A percentile compares a stretch with the other conserved stretches of the same genome.
Evolutionary conservation across 208 protist species (phyloP).

Genomic region (Trypanosoma scelopori): DNA sequence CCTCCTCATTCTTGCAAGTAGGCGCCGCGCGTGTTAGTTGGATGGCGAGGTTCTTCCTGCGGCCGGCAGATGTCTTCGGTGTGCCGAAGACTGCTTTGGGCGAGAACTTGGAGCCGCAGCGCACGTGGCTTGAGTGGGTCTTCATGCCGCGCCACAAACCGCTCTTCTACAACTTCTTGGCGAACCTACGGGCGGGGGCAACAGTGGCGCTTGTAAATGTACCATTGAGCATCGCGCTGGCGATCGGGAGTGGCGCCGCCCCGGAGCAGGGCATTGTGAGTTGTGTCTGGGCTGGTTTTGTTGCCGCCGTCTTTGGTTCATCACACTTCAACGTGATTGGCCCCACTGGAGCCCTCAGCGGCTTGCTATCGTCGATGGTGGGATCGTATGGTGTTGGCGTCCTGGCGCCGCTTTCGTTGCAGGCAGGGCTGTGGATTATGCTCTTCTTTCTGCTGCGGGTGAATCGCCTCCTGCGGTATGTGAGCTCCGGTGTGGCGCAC

Average conservation of each 20-base stretch:
- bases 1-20: conserved; percentile 1
- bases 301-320: conserved; percentile 21
- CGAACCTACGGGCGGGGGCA: conserved; percentile 21
- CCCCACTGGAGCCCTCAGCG: conserved; percentile 32
- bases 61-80: conserved; percentile 35
- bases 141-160: conserved; percentile 35
- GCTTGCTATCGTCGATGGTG: conserved; percentile 31
- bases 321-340: conserved; percentile 42
- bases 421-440: conserved; percentile 31
- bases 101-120: conserved; percentile 28
- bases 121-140: conserved; percentile 33
- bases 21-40: not conserved
- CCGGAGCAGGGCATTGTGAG: conserved; percentile 34
- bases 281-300: conserved; percentile 31
- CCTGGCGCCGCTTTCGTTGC: conserved; percentile 25
- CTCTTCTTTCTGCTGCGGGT: conserved; percentile 30
- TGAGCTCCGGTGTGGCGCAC: conserved; percentile 36
- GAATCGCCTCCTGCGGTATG: conserved; percentile 29
- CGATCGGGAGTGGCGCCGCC: conserved; percentile 32
- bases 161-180: conserved; percentile 24
- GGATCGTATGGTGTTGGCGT: conserved; percentile 15
- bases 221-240: conserved; percentile 33
- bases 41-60: conserved; percentile 12
- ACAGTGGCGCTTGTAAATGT: conserved; percentile 36
- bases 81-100: conserved; percentile 25